These are phyloP conservation scores for Cutaneotrichosporon curvatum DNA, from an alignment of 1,284 basidiomycete genomes.

Conservation along the genomic window DNA sequence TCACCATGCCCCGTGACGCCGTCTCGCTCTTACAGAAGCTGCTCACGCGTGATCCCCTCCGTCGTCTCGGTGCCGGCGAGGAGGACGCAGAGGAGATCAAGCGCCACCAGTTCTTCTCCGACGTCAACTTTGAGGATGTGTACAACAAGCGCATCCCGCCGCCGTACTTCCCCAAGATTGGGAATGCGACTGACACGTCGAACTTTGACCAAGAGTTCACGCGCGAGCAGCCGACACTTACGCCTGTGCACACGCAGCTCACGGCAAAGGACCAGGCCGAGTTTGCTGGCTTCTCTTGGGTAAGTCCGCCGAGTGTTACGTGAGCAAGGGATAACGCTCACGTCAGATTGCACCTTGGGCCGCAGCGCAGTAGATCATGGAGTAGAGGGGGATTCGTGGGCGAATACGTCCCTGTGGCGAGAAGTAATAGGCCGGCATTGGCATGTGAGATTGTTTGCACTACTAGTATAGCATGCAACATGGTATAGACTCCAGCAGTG, in stretches of 20 bases:
- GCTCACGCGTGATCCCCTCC: slow-evolving; percentile 83
- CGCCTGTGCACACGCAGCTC: slow-evolving; percentile 92
- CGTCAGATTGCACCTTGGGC: neutral
- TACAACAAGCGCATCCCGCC: slow-evolving; percentile 92
- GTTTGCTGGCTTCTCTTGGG: slow-evolving; percentile 90
- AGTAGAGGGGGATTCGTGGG: too few species aligned
- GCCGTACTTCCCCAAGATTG: slow-evolving; percentile 90
- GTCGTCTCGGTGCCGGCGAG: slow-evolving; percentile 89
- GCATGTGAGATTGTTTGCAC: too few species aligned
- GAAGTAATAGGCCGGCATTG: too few species aligned
- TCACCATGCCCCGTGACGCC: slow-evolving; percentile 98
- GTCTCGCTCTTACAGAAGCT: slow-evolving; percentile 93
- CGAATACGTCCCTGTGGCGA: too few species aligned
- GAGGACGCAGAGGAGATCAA: slow-evolving; percentile 97
- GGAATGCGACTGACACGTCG: slow-evolving; percentile 51
- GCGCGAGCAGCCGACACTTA: slow-evolving; percentile 90
- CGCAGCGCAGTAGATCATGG: neutral
- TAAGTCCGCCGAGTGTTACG: slow-evolving; percentile 14
- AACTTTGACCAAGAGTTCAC: slow-evolving; percentile 97
- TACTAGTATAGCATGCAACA: too few species aligned
- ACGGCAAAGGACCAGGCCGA: slow-evolving; percentile 88
- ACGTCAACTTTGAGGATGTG: slow-evolving; percentile 93
- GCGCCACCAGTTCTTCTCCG: slow-evolving; percentile 95
- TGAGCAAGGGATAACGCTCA: neutral
- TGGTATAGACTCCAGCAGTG: too few species aligned